Conservation (phyloP, 1,139 yeast species). For the Kurtzmaniella quercitrusa region DNA sequence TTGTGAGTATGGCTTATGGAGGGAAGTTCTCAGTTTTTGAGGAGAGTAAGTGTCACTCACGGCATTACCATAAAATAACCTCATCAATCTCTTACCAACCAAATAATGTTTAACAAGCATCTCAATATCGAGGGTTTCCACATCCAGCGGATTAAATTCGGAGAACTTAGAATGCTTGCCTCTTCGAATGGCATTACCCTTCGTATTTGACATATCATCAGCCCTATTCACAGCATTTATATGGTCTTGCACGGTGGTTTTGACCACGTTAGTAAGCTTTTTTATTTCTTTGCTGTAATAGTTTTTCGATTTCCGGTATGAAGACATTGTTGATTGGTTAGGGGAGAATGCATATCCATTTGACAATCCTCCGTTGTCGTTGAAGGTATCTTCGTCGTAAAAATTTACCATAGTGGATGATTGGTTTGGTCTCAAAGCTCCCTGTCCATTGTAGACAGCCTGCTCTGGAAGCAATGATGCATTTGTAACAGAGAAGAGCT, state of each 20-base stretch:
- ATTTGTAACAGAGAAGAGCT: slow-evolving; percentile 57
- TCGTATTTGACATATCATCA: slow-evolving; percentile 21
- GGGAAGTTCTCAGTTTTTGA: background rate
- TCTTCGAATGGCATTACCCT: slow-evolving; percentile 28
- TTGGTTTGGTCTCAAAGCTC: background rate
- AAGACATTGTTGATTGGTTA: slow-evolving; percentile 5
- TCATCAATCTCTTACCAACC: slow-evolving; percentile 31
- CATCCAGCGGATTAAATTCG: slow-evolving; percentile 37
- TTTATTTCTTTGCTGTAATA: slow-evolving; percentile 49
- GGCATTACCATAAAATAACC: slow-evolving; percentile 31
- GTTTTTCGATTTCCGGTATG: slow-evolving; percentile 23
- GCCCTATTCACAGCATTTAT: slow-evolving; percentile 29
- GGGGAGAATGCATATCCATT: slow-evolving; percentile 17
- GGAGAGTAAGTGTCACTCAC: slow-evolving; percentile 2
- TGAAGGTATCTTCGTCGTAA: slow-evolving; percentile 4
- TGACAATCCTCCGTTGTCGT: slow-evolving; percentile 1
- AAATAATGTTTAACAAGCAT: slow-evolving; percentile 27
- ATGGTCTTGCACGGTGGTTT: slow-evolving; percentile 68
- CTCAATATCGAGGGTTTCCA: slow-evolving; percentile 43
- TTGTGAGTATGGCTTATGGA: slow-evolving; percentile 2
- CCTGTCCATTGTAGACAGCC: slow-evolving; percentile 5
- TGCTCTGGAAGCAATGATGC: slow-evolving; percentile 34
- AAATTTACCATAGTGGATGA: background rate
- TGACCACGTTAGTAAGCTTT: slow-evolving; percentile 64
- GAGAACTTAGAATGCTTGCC: slow-evolving; percentile 35